Evolutionary conservation across 176 grass and related monocot genomes (phyloP).

Genomic region (Carex kokanica): DNA sequence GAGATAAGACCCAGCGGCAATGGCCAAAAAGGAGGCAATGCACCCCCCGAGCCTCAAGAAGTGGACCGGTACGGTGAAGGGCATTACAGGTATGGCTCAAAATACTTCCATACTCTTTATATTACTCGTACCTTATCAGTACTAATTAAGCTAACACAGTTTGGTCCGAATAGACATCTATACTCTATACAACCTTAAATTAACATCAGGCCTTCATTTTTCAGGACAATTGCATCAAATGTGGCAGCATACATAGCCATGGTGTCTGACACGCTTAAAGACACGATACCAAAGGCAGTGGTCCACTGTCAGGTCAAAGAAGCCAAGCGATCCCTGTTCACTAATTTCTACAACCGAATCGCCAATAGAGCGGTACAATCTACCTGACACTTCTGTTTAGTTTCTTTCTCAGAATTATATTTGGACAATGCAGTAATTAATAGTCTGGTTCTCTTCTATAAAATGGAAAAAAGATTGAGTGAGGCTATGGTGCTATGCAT

Average conservation of each 20-base stretch:
- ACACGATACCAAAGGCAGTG: slow-evolving; percentile 60
- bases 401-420: neutral
- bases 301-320: slow-evolving; percentile 74
- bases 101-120: neutral
- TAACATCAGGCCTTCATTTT: neutral
- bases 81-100: slow-evolving; percentile 40
- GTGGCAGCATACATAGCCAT: slow-evolving; percentile 53
- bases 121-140: neutral
- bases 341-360: slow-evolving; percentile 54
- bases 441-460: neutral
- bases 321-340: slow-evolving; percentile 58
- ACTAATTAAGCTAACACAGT: neutral
- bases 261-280: slow-evolving; percentile 51
- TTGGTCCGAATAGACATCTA: neutral
- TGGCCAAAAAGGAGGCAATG: slow-evolving; percentile 15
- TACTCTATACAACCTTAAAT: neutral
- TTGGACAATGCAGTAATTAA: neutral
- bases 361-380: slow-evolving; percentile 52
- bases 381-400: neutral
- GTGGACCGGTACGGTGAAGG: slow-evolving; percentile 58
- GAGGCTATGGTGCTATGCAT: too few relatives aligned
- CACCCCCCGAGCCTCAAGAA: neutral
- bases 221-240: slow-evolving; percentile 57
- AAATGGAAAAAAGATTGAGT: too few relatives aligned
- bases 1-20: slow-evolving; percentile 23